phyloP scores from a whole-genome alignment of 108 stramenopile genomes.

The Nitzschia sp. region DNA sequence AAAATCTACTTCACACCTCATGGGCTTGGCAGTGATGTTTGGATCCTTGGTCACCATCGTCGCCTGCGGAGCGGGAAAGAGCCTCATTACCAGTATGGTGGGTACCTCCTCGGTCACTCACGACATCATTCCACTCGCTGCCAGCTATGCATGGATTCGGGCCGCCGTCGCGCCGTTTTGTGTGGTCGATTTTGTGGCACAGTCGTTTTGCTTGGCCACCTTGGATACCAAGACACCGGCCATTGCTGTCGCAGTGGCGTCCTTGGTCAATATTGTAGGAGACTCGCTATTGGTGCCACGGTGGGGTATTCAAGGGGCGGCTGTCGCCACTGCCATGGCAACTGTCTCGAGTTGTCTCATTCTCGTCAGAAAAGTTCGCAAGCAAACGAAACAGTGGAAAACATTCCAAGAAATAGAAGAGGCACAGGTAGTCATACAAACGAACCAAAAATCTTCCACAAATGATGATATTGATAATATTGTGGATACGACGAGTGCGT shows the following conservation, averaged over 20 bases:
- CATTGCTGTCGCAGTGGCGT: constrained; percentile 70
- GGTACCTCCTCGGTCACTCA: constrained; percentile 32
- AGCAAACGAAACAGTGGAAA: constrained; percentile 57
- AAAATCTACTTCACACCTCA: constrained; percentile 55
- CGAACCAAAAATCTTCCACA: neutral
- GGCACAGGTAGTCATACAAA: neutral
- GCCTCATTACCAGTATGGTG: constrained; percentile 50
- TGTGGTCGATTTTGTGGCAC: constrained; percentile 73
- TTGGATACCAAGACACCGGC: constrained; percentile 83
- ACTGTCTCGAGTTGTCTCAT: constrained; percentile 48
- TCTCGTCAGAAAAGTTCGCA: constrained; percentile 50
- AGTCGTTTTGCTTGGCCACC: constrained; percentile 72
- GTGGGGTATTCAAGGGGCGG: constrained; percentile 71
- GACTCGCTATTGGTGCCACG: constrained; percentile 62
- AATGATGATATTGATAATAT: neutral
- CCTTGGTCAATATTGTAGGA: constrained; percentile 72
- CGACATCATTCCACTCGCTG: constrained; percentile 48
- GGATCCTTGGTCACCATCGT: constrained; percentile 50
- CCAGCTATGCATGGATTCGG: constrained; percentile 73
- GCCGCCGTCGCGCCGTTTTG: constrained; percentile 59
- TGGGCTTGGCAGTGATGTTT: constrained; percentile 62
- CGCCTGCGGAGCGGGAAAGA: constrained; percentile 41
- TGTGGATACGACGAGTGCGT: neutral
- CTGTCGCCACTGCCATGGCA: constrained; percentile 70
- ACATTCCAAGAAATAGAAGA: constrained; percentile 23